A percentile compares a stretch with the other conserved stretches of the same genome.
phyloP scores from a whole-genome alignment of 2,329 filamentous ascomycete species.

The Botryotinia narcissicola region DNA sequence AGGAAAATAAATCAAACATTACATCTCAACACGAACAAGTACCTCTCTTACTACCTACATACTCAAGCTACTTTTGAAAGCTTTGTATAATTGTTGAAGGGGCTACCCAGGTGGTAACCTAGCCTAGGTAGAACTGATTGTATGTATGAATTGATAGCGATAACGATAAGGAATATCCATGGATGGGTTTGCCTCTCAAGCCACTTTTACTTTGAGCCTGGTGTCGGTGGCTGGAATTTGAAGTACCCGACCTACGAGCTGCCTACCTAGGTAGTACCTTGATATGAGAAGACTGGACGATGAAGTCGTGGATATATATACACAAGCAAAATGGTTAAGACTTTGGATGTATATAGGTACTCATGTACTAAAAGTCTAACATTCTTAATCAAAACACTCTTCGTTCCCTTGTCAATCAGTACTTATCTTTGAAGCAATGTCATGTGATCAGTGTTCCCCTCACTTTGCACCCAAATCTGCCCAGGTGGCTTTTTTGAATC shows the following conservation, averaged over 20 bases:
- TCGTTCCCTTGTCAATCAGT: background rate
- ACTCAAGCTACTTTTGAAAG: background rate
- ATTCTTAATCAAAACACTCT: background rate
- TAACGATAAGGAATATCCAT: background rate
- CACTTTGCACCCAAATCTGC: background rate
- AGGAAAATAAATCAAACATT: background rate
- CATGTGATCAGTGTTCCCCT: background rate
- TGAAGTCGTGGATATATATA: background rate
- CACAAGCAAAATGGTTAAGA: background rate
- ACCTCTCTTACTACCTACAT: background rate
- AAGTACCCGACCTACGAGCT: no score
- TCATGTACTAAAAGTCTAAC: background rate
- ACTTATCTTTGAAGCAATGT: background rate
- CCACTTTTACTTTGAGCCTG: background rate
- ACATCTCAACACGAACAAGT: background rate
- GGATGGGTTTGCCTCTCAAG: background rate
- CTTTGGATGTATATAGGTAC: background rate
- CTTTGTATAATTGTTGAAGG: background rate
- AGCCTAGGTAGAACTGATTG: background rate
- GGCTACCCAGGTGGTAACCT: background rate
- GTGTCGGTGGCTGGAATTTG: background rate
- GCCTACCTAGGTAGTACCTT: background rate
- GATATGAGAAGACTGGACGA: background rate
- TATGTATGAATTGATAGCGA: background rate
- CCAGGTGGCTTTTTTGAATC: background rate